These are phyloP conservation scores for Salix suchowensis DNA, from an alignment of 345 rosid species.

Conservation along the genomic window DNA sequence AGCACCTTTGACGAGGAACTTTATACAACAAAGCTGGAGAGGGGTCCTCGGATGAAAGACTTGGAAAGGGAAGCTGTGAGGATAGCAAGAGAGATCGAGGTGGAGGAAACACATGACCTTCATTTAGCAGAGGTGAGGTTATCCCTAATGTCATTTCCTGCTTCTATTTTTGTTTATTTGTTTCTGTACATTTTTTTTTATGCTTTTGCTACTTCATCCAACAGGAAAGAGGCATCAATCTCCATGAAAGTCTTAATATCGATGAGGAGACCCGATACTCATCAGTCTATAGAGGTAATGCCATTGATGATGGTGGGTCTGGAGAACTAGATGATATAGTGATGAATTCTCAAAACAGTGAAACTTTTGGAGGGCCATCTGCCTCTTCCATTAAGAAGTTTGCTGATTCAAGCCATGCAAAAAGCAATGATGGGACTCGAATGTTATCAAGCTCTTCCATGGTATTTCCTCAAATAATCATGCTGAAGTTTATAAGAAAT, in stretches of 20 bases:
- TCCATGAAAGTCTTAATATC: constrained; percentile 47
- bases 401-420: constrained; percentile 38
- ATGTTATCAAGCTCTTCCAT: constrained; percentile 41
- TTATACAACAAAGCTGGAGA: constrained; percentile 80
- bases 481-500: not conserved
- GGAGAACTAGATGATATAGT: constrained; percentile 60
- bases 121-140: constrained; percentile 83
- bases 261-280: constrained; percentile 90
- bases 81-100: constrained; percentile 91
- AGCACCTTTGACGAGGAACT: constrained; percentile 88
- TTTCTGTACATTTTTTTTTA: constrained; percentile 2
- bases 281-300: constrained; percentile 56
- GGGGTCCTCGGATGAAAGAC: constrained; percentile 54
- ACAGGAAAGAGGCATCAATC: constrained; percentile 84
- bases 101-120: constrained; percentile 75
- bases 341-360: constrained; percentile 51
- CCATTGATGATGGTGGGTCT: constrained; percentile 70
- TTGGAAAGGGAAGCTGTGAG: constrained; percentile 72
- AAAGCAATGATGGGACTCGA: constrained; percentile 35
- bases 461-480: constrained; percentile 31
- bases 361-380: constrained; percentile 57
- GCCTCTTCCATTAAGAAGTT: constrained; percentile 35
- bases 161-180: constrained; percentile 1
- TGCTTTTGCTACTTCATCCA: constrained; percentile 15
- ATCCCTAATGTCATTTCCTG: constrained; percentile 6